A percentile compares a stretch with the other conserved stretches of the same genome.
Conservation (phyloP, 352 stramenopile species). For the Peronospora farinosa region DNA sequence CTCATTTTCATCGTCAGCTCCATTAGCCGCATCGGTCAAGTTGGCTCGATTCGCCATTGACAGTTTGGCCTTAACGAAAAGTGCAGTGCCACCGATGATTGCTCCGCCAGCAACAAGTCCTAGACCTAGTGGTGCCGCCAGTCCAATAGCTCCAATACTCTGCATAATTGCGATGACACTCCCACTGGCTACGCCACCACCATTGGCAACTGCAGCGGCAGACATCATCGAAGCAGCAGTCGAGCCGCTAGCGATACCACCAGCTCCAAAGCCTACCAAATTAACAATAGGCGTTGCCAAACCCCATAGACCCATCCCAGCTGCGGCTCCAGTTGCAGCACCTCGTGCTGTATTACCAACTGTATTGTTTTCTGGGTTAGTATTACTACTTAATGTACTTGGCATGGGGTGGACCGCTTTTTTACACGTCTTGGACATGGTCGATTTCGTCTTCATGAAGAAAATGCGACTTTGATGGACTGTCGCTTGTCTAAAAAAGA, state of each 20-base stretch:
- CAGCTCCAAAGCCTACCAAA: conserved; percentile 36
- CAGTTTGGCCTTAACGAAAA: too few species aligned
- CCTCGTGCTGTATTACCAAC: conserved; percentile 8
- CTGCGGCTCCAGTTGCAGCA: conserved; percentile 17
- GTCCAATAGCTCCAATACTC: too few species aligned
- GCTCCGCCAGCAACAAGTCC: too few species aligned
- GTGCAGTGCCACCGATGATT: too few species aligned
- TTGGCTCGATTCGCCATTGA: too few species aligned
- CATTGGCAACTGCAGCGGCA: conserved; percentile 37
- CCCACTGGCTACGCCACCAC: too few species aligned
- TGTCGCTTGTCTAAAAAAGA: too few species aligned
- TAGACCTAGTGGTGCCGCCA: too few species aligned
- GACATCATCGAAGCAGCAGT: conserved; percentile 55
- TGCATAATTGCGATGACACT: too few species aligned
- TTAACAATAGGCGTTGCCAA: conserved; percentile 24
- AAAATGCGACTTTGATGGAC: not conserved
- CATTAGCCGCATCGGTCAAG: too few species aligned
- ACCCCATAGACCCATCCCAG: conserved; percentile 22
- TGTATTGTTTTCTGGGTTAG: not conserved
- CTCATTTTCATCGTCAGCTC: too few species aligned
- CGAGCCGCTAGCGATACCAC: conserved; percentile 32
- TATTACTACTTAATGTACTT: not conserved
- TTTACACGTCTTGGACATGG: not conserved
- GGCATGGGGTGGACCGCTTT: not conserved
- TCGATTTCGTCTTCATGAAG: conserved; percentile 3